A percentile compares a stretch with the other conserved stretches of the same genome.
Conservation (phyloP, 2,329 filamentous ascomycete genomes). For the Bertia moriformis region DNA sequence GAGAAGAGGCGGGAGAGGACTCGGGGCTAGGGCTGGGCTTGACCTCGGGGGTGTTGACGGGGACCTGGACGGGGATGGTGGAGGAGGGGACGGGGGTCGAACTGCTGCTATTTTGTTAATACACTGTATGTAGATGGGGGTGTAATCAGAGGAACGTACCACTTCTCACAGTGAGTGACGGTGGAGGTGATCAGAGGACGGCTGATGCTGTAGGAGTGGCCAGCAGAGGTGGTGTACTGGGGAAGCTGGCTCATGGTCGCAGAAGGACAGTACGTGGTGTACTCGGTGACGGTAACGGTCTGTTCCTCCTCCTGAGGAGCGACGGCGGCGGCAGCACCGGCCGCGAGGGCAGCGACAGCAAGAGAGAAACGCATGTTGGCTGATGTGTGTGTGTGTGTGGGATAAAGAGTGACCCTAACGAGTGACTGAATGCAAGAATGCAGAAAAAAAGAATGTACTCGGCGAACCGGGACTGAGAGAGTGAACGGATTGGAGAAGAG, state of each 20-base stretch:
- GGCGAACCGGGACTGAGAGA: conserved; percentile 13
- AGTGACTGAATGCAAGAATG: background rate
- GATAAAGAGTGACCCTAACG: background rate
- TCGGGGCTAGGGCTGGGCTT: too few species aligned
- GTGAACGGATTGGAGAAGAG: conserved; percentile 7
- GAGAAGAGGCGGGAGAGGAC: conserved; percentile 11
- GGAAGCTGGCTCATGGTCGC: background rate
- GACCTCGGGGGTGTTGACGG: too few species aligned
- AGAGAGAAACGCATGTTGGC: conserved; percentile 1
- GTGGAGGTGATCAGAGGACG: background rate
- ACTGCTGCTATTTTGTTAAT: background rate
- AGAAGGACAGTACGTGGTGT: background rate
- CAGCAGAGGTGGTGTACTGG: background rate
- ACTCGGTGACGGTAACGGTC: background rate
- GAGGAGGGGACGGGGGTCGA: conserved; percentile 6
- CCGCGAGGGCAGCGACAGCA: background rate
- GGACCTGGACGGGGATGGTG: conserved; percentile 10
- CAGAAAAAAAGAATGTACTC: conserved; percentile 22
- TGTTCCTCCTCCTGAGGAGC: background rate
- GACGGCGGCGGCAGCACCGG: background rate
- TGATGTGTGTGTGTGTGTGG: background rate
- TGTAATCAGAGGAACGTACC: background rate
- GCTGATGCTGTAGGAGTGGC: background rate
- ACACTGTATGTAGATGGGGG: background rate
- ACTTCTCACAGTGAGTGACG: background rate